A percentile compares a stretch with the other conserved stretches of the same genome.
Conservation (phyloP, 345 rosid species). For the Alliaria petiolata region DNA sequence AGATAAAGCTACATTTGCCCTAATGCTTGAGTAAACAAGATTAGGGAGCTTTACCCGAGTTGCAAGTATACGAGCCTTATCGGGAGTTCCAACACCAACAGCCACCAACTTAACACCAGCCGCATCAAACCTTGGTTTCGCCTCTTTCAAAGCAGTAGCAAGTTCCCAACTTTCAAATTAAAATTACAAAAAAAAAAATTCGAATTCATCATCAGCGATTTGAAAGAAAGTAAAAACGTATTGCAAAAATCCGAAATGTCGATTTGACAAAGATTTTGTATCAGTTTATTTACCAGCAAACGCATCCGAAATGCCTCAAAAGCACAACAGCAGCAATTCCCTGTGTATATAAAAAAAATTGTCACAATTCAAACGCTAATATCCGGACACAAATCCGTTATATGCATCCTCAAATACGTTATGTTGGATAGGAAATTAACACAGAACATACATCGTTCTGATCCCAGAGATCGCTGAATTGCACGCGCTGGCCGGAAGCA, state of each 20-base stretch:
- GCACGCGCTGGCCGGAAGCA: constrained; percentile 55
- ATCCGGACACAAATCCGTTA: not conserved
- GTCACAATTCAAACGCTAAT: not conserved
- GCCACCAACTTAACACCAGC: constrained; percentile 84
- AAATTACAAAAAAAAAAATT: no score
- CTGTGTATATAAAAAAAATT: constrained; percentile 35
- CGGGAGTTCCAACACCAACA: constrained; percentile 80
- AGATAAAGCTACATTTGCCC: no score
- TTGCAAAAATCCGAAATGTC: no score
- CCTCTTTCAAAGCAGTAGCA: constrained; percentile 64
- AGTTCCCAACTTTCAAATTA: constrained; percentile 66
- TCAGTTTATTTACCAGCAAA: constrained; percentile 58
- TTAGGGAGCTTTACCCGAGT: constrained; percentile 44
- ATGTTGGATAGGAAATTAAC: no score
- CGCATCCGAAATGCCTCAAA: constrained; percentile 85
- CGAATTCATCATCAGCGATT: not conserved
- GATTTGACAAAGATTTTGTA: not conserved
- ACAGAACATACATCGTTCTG: constrained; percentile 55
- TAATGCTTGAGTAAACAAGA: no score
- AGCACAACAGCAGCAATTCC: constrained; percentile 84
- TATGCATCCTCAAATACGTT: no score
- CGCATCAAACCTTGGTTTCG: constrained; percentile 58
- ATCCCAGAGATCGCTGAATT: constrained; percentile 80
- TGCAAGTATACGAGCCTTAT: constrained; percentile 67
- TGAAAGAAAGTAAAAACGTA: no score